Base-by-base conservation (phyloP, 2,329 filamentous ascomycete species). In the Chalaropsis ovoidea region DNA sequence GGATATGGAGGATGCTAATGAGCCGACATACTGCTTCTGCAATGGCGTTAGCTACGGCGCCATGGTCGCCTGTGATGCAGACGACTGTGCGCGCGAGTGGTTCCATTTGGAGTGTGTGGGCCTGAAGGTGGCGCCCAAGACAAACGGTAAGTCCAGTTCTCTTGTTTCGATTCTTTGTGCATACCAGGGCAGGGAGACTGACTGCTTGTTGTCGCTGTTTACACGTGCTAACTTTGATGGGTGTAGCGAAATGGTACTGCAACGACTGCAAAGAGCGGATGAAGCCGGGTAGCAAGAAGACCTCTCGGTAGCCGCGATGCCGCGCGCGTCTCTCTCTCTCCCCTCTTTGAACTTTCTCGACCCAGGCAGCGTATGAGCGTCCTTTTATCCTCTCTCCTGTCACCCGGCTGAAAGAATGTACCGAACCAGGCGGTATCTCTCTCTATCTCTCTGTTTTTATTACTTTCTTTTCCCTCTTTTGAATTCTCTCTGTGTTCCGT, bases 21-120 rank as follows among this genome's bases (percentile, higher is more conserved):
- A 92, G 72, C 86, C 85, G 45, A 80, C 84, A 15, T 92, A 92
- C 74, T 90, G 89, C 74, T 89, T 89, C 75, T 91, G 89, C 74
- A 87, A 90, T 70, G 82, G 86, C 61, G 85, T 90, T 65, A 90
- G 87, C 71, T 92, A 90, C 72, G 88, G 89, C 22, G 88, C 90
- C 75, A 92, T 92, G 89, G 87, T 92, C 54, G 89, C 86, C 1
- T 92, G 88, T 72, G 89, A 92, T 73, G 85, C 84, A 7, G 82
- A 86, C 67, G 82, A 83, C 61, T 92, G 89, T 75, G 81, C 83
- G 69, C 81, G 84, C 68, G 88, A 92, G 75, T 92, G 89, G 89
- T 93, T 92, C 77, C 89, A 92, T 78, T 76, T 94, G 62, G 87
- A 86, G 62, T 94, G 89, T 74, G 89, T 90, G 39, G 89, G 89